These are phyloP conservation scores for Aquilaria agallochum DNA, from an alignment of 441 rosid genomes.

Conservation along the genomic window DNA sequence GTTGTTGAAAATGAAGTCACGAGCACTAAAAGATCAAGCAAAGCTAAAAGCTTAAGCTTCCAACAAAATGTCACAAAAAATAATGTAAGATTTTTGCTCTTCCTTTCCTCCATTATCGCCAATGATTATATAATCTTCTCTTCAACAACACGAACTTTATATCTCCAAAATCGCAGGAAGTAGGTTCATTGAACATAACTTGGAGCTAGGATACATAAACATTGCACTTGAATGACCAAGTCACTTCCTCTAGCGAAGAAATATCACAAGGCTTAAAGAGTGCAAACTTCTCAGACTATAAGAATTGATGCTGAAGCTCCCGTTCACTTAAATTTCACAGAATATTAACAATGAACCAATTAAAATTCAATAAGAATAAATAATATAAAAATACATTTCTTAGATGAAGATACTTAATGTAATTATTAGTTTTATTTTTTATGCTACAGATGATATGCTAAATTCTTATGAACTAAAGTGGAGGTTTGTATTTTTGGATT, in stretches of 20 bases:
- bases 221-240: conserved; percentile 80
- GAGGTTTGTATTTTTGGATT: conserved; percentile 27
- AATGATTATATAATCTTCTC: conserved; percentile 1
- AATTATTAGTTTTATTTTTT: conserved; percentile 10
- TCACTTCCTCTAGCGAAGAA: conserved; percentile 78
- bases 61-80: conserved; percentile 36
- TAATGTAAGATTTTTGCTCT: conserved; percentile 35
- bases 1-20: conserved; percentile 59
- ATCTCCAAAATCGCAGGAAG: conserved; percentile 42
- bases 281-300: conserved; percentile 19
- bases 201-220: conserved; percentile 29
- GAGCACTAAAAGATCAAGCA: conserved; percentile 44
- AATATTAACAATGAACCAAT: too few relatives aligned
- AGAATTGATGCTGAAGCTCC: background rate
- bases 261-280: conserved; percentile 64
- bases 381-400: too few relatives aligned
- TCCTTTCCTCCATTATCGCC: conserved; percentile 7
- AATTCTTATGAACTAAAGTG: conserved; percentile 40
- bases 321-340: too few relatives aligned
- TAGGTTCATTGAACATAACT: conserved; percentile 29
- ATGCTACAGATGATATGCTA: conserved; percentile 47
- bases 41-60: conserved; percentile 21
- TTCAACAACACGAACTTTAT: conserved; percentile 16
- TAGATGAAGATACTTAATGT: too few relatives aligned
- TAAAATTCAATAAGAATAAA: too few relatives aligned